Evolutionary conservation across 345 rosid genomes (phyloP), one percentile per base, ranked within the genome.

Genomic region (Gossypium ekmanianum): DNA sequence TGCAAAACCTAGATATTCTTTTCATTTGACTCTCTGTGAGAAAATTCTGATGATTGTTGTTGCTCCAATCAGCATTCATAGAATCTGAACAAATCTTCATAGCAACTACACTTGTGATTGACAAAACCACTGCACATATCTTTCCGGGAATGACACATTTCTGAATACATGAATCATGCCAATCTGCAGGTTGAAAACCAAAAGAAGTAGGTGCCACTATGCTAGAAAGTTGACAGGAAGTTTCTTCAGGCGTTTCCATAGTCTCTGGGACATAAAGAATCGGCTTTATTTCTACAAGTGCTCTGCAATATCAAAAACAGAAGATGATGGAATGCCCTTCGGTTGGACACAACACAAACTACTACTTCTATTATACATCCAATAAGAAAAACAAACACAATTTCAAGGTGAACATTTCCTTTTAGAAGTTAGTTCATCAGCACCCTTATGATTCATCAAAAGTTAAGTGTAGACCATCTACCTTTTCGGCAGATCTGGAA

Each of bases 401-500:
- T 39, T 71, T 55, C 11, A 71, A 56, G 74, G 26, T 72, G 52
- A 39, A 43, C 57, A 18, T 41, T 72, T 72, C 61, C 76, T n/a
- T 67, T 48, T 39, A 63, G 12, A 41, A n/a, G 26, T 41, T 26
- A 39, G 68, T 64, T 26, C 9, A n/a, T 68, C 72, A 68, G 18
- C 72, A 22, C 20, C 24, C 72, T 47, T 68, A 68, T 48, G 24
- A 68, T 48, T 26, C 24, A 48, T 68, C 2, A 24, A 68, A 48
- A 68, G 43, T 50, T 68, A 48, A 41, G 67, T 26, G 27, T 2
- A 7, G 44, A 63, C 24, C 75, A 77, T 47, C 59, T 80, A 93
- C 99, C 99, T 87, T 83, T 95, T 95, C 44, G 99, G 98, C 48
- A 95, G 91, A 84, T 90, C 90, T n/a, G 98, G 91, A 77, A 89